These are phyloP conservation scores for Komagataella populi DNA, from an alignment of 805 yeast species.

Conservation along the genomic window DNA sequence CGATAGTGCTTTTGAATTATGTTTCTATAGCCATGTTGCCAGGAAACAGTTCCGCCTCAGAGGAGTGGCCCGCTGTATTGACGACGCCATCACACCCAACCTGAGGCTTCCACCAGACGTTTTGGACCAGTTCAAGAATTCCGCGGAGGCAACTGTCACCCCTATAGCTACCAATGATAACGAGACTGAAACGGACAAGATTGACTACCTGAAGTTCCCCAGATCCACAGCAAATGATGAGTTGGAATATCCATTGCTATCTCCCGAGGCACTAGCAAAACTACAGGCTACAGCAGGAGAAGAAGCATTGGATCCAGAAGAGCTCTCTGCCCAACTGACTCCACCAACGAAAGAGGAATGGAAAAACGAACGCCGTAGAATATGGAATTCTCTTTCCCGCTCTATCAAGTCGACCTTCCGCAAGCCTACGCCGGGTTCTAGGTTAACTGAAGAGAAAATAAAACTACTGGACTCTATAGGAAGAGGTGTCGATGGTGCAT, in stretches of 20 bases:
- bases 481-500: conserved; percentile 75
- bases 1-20: conserved; percentile 57
- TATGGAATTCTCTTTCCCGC: conserved; percentile 51
- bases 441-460: conserved; percentile 37
- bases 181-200: background rate
- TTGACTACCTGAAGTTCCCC: conserved; percentile 5
- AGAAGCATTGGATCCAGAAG: background rate
- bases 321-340: conserved; percentile 2
- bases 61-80: conserved; percentile 44
- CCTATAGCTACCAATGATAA: conserved; percentile 6
- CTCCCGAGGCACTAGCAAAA: conserved; percentile 6
- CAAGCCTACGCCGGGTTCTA: conserved; percentile 60
- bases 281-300: background rate
- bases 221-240: conserved; percentile 1
- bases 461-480: conserved; percentile 54
- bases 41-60: conserved; percentile 62
- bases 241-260: conserved; percentile 12
- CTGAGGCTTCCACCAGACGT: conserved; percentile 1
- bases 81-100: conserved; percentile 12
- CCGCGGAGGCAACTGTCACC: conserved; percentile 1
- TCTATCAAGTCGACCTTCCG: conserved; percentile 51
- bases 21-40: conserved; percentile 51
- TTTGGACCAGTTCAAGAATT: background rate
- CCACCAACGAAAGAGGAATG: conserved; percentile 54
- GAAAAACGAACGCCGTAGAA: conserved; percentile 45